A percentile compares a stretch with the other conserved stretches of the same genome.
phyloP scores from a whole-genome alignment of 768 basidiomycete genomes.

The Mycena floridula region DNA sequence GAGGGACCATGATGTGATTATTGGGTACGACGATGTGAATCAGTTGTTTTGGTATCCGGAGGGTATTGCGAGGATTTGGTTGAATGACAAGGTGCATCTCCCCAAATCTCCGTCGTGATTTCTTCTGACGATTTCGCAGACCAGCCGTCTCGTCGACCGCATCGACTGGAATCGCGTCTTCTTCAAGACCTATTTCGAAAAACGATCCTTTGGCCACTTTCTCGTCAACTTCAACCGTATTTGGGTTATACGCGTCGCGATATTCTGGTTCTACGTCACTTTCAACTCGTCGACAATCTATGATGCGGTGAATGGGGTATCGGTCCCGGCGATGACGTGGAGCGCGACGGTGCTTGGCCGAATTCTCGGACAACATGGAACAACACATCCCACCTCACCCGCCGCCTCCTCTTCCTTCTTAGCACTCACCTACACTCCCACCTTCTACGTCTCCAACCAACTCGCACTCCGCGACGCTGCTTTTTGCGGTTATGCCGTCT shows the following conservation, averaged over 20 bases:
- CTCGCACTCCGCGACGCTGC: constrained; percentile 75
- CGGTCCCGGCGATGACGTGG: constrained; percentile 81
- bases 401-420: constrained; percentile 88
- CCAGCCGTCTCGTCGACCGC: constrained; percentile 87
- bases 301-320: constrained; percentile 42
- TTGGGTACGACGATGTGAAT: constrained; percentile 99
- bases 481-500: constrained; percentile 90
- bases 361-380: constrained; percentile 99
- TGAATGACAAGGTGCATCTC: constrained; percentile 72
- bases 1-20: constrained; percentile 88
- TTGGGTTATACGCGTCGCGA: constrained; percentile 94
- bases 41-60: constrained; percentile 99
- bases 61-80: constrained; percentile 86
- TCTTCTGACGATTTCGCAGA: constrained; percentile 53
- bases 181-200: constrained; percentile 99
- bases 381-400: constrained; percentile 93
- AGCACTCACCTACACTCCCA: constrained; percentile 86
- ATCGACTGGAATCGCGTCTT: constrained; percentile 96
- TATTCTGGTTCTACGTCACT: constrained; percentile 96
- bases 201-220: constrained; percentile 93
- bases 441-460: constrained; percentile 93
- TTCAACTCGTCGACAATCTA: constrained; percentile 91
- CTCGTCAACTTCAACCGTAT: constrained; percentile 99
- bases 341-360: constrained; percentile 93
- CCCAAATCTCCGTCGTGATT: neutral